Conservation (phyloP, 768 basidiomycete genomes). For the Rhodocollybia butyracea region DNA sequence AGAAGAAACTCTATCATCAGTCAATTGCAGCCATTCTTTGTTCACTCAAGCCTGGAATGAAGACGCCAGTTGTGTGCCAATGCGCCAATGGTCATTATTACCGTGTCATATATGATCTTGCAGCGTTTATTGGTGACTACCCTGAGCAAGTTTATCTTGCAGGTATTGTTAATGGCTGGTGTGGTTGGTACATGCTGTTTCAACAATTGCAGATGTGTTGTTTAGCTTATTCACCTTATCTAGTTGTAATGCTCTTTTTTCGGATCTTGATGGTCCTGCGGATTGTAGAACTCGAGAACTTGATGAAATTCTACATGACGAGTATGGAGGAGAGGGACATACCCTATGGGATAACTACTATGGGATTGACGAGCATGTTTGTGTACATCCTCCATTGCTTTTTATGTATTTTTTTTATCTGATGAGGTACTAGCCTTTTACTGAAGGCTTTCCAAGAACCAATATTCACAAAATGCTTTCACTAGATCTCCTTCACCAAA, state of each 20-base stretch:
- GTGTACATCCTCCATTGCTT: too few relatives aligned
- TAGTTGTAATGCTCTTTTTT: neutral
- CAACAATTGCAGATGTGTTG: neutral
- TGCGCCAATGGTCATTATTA: conserved; percentile 26
- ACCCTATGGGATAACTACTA: conserved; percentile 2
- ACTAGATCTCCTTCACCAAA: conserved; percentile 30
- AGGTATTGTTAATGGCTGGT: conserved; percentile 19
- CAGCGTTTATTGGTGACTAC: conserved; percentile 26
- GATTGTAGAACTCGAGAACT: neutral
- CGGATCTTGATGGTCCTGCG: neutral
- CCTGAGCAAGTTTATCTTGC: conserved; percentile 22
- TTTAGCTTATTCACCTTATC: neutral
- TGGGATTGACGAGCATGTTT: neutral
- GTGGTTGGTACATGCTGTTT: conserved; percentile 4
- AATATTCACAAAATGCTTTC: conserved; percentile 14
- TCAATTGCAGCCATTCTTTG: conserved; percentile 15
- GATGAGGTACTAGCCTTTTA: conserved; percentile 14
- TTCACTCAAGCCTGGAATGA: conserved; percentile 17
- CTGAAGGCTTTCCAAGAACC: conserved; percentile 12
- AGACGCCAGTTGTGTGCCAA: conserved; percentile 14
- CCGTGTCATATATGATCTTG: conserved; percentile 18
- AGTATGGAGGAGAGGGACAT: neutral
- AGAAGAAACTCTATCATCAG: conserved; percentile 15
- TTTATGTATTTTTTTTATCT: neutral
- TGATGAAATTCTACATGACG: neutral